These are phyloP conservation scores for Candida sonorensis DNA, from an alignment of 805 yeast genomes.

Conservation along the genomic window DNA sequence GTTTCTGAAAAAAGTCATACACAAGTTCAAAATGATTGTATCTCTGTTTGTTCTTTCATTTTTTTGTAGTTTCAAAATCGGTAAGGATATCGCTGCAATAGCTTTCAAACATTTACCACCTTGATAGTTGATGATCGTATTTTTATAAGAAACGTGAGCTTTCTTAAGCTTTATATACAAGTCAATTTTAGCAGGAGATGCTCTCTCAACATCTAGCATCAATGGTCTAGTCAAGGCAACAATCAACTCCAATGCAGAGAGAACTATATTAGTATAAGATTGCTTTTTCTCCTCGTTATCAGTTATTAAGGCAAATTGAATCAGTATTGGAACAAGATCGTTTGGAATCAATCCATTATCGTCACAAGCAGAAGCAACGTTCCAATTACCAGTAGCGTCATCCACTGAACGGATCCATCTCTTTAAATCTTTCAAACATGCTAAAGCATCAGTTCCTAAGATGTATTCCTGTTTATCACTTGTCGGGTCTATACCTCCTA, in stretches of 20 bases:
- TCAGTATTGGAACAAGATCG: slow-evolving; percentile 69
- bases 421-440: slow-evolving; percentile 81
- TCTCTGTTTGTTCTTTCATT: slow-evolving; percentile 63
- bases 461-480: slow-evolving; percentile 44
- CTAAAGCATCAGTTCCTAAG: slow-evolving; percentile 82
- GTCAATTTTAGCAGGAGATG: slow-evolving; percentile 49
- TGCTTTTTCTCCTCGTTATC: slow-evolving; percentile 28
- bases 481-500: slow-evolving; percentile 82
- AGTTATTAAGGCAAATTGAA: slow-evolving; percentile 46
- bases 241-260: slow-evolving; percentile 69
- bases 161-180: slow-evolving; percentile 55
- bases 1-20: slow-evolving; percentile 70
- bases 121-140: slow-evolving; percentile 48
- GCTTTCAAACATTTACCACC: slow-evolving; percentile 63
- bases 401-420: slow-evolving; percentile 85
- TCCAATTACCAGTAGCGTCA: slow-evolving; percentile 60
- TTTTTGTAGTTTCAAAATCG: slow-evolving; percentile 45
- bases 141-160: slow-evolving; percentile 67
- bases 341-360: slow-evolving; percentile 66
- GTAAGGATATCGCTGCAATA: slow-evolving; percentile 59
- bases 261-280: slow-evolving; percentile 53
- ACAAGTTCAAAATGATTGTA: slow-evolving; percentile 63
- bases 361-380: slow-evolving; percentile 83
- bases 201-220: slow-evolving; percentile 50
- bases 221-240: slow-evolving; percentile 87